These are phyloP conservation scores for Odontarrhena argentea DNA, from an alignment of 345 rosid species.

Conservation along the genomic window DNA sequence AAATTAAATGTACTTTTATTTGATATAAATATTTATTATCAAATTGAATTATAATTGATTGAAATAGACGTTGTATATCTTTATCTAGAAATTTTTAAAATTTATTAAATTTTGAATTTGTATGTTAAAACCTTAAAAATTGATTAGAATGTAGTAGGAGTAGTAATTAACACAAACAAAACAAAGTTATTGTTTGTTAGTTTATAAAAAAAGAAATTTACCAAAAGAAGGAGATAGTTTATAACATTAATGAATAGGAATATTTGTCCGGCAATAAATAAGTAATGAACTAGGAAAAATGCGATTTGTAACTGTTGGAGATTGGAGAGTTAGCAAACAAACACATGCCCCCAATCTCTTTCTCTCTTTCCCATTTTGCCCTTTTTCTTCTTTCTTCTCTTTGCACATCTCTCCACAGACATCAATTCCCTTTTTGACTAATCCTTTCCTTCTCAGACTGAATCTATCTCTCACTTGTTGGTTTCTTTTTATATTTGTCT, in stretches of 20 bases:
- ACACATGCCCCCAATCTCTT: constrained; percentile 21
- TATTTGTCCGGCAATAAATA: constrained; percentile 12
- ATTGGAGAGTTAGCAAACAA: constrained; percentile 36
- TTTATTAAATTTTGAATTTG: too few species aligned
- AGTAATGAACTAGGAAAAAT: background rate
- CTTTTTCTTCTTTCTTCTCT: constrained; percentile 10
- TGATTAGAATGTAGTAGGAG: too few species aligned
- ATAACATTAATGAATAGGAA: background rate
- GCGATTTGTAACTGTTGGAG: constrained; percentile 34
- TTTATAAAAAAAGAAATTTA: background rate
- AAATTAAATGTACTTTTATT: background rate
- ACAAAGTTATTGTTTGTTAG: background rate
- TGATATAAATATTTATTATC: background rate
- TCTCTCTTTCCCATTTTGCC: constrained; percentile 35
- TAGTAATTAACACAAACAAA: background rate
- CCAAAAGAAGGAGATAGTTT: background rate
- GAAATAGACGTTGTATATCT: too few species aligned
- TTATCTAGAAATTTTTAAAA: too few species aligned
- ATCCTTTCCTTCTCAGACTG: background rate
- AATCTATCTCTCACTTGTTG: constrained; percentile 23
- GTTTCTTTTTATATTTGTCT: background rate
- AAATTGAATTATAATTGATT: background rate
- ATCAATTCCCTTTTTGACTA: constrained; percentile 42
- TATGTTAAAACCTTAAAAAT: too few species aligned
- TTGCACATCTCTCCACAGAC: constrained; percentile 34